These are phyloP conservation scores for Aspergillus bridgeri DNA, from an alignment of 495 filamentous ascomycete species.

Conservation along the genomic window DNA sequence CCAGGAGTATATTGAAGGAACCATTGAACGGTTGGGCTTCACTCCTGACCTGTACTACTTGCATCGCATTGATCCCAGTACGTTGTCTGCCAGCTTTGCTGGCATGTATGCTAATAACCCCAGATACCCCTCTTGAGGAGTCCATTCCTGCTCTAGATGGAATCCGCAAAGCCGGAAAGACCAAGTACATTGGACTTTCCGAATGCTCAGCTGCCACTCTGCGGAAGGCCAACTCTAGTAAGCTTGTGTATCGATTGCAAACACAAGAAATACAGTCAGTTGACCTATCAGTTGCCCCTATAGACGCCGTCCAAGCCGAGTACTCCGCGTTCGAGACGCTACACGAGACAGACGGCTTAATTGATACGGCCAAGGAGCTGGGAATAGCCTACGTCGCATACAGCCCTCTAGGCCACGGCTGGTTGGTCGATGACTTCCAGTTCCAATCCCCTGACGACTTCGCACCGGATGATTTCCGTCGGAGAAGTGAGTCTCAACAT, in stretches of 20 bases:
- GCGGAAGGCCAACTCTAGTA: slow-evolving; percentile 44
- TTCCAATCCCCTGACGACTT: slow-evolving; percentile 45
- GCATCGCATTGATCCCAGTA: slow-evolving; percentile 42
- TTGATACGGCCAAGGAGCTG: slow-evolving; percentile 39
- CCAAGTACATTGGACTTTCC: slow-evolving; percentile 46
- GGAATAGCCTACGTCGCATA: slow-evolving; percentile 44
- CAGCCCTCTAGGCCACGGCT: slow-evolving; percentile 45
- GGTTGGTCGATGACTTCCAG: slow-evolving; percentile 43
- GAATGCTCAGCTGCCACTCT: slow-evolving; percentile 44
- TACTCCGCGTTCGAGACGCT: slow-evolving; percentile 51
- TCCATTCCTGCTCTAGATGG: slow-evolving; percentile 46
- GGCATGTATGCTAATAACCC: background rate
- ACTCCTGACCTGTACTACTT: slow-evolving; percentile 44
- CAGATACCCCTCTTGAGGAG: slow-evolving; percentile 47
- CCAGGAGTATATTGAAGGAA: slow-evolving; percentile 50
- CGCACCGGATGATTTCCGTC: slow-evolving; percentile 41
- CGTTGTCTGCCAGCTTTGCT: slow-evolving; percentile 1
- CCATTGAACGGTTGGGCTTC: slow-evolving; percentile 49
- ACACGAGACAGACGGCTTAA: slow-evolving; percentile 40
- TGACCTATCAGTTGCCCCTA: slow-evolving; percentile 38
- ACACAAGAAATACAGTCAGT: no score
- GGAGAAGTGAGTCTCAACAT: slow-evolving; percentile 23
- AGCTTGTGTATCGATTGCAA: background rate
- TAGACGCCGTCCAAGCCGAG: slow-evolving; percentile 50
- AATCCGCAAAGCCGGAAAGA: slow-evolving; percentile 44